Evolutionary conservation across 345 rosid species (phyloP), one percentile per base, ranked within the genome.

Genomic region (Raphanus sativus): DNA sequence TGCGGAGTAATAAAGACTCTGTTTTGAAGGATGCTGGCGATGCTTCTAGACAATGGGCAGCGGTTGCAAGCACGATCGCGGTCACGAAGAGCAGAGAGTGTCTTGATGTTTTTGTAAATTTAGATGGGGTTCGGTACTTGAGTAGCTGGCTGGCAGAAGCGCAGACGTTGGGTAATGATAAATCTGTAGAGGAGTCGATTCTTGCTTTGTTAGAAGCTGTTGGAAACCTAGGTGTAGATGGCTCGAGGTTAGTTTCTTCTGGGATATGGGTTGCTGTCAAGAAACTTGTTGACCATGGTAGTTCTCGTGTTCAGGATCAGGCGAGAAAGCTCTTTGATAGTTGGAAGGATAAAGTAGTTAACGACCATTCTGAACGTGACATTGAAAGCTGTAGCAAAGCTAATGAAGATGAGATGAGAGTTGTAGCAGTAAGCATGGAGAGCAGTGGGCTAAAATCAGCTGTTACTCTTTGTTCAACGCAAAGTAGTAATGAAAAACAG

Each of bases 31-130:
- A 87, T 74, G 62, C 80, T 74, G 84, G 88, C 4, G 99, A 90
- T 76, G 89, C 89, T 71, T 86, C 84, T 84, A 91, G 96, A 82
- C 97, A 92, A 62, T 92, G 97, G 98, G 81, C 90, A 65, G 91
- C 96, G 63, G 97, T 92, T 76, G 97, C 96, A 17, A 87, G 90
- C 83, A 81, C 92, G 15, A 85, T 95, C 70, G 83, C 91, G 29
- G 93, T 90, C 28, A 92, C 98, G 0, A 96, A 91, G 76, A 89
- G 84, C 79, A 87, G 82, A 85, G 98, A 92, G 58, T 91, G 99
- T 74, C 91, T 95, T 55, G 90, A 95, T 85, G 94, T 86, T 81
- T 95, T 95, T 81, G 82, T 89, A 73, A 83, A 88, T 69, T 84
- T 91, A 84, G 96, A 89, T 79, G 99, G 99, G n/a, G 86, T 92